Conservation (phyloP, 2,329 filamentous ascomycete genomes). For the Pseudopyrenochaeta lycopersici region DNA sequence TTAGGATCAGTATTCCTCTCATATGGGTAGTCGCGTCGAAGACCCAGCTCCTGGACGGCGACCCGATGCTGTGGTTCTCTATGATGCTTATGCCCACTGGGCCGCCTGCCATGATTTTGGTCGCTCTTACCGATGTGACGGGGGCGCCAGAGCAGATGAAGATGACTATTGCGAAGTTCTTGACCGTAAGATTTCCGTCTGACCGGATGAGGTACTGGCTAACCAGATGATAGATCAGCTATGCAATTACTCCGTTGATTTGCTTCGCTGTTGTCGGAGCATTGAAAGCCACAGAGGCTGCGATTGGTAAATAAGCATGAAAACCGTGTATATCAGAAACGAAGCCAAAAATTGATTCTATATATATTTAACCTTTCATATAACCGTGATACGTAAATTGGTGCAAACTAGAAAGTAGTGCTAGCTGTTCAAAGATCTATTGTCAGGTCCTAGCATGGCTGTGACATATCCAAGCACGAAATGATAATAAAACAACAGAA, state of each 20-base stretch:
- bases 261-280: constrained; percentile 55
- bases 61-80: constrained; percentile 73
- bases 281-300: constrained; percentile 47
- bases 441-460: too few species aligned
- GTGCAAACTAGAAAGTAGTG: too few species aligned
- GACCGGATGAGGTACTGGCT: neutral
- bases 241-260: constrained; percentile 54
- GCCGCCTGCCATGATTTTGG: constrained; percentile 64
- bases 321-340: too few species aligned
- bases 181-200: constrained; percentile 51
- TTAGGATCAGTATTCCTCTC: constrained; percentile 59
- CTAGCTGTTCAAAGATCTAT: too few species aligned
- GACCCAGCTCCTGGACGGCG: constrained; percentile 61
- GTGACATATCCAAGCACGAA: too few species aligned
- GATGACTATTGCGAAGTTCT: constrained; percentile 63
- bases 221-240: constrained; percentile 46
- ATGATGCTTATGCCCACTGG: constrained; percentile 69
- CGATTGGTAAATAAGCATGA: constrained; percentile 8
- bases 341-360: too few species aligned
- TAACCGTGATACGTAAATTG: too few species aligned
- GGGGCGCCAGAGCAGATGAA: constrained; percentile 56
- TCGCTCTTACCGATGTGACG: constrained; percentile 61
- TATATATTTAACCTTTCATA: too few species aligned
- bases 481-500: too few species aligned
- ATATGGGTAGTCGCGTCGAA: constrained; percentile 65